Base-by-base conservation (phyloP, 257 asterid species). In the Cynanchum wilfordii region DNA sequence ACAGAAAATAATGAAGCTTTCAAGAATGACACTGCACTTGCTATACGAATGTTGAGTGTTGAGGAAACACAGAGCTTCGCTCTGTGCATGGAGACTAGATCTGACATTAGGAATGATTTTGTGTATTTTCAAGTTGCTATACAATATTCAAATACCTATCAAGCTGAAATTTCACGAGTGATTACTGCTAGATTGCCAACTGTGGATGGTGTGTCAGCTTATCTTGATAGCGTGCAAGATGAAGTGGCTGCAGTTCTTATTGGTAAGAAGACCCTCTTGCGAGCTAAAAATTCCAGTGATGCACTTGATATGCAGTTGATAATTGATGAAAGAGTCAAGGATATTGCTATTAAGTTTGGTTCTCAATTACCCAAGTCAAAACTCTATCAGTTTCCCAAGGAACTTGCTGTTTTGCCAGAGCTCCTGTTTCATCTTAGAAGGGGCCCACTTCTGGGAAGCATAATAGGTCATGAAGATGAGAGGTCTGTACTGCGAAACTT, bases 41-140 rank as follows among this genome's bases (percentile, higher is more conserved):
- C 87, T 55, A 77, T 93, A 59, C 87, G 87, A 81, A 86, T 93
- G 97, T 80, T 88, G 64, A 89, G 97, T 77, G 89, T 93, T 69
- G 98, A 93, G 83, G 97, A 90, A 78, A 83, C 97, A 29, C 98
- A 93, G 76, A 82, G 96, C 75, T 90, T 90, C 85, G 90, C 96
- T 36, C 73, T 93, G 69, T 89, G 85, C 60, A 74, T 93, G 91
- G 98, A 90, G 82, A 72, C 84, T 56, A 85, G 89, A 56, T 79
- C 85, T 65, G 98, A 93, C 81, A 93, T 93, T 86, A 90, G 84
- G 84, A 91, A 91, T 71, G 96, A 93, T 82, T 88, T 84, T 77
- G 98, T 87, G 70, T 84, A 86, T 82, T 88, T 93, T 85, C 98
- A 93, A 74, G 86, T 91, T 73, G 90, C 87, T 8, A 77, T 93